These are phyloP conservation scores for Golovinomyces cichoracearum DNA, from an alignment of 2,329 filamentous ascomycete genomes.

Conservation along the genomic window DNA sequence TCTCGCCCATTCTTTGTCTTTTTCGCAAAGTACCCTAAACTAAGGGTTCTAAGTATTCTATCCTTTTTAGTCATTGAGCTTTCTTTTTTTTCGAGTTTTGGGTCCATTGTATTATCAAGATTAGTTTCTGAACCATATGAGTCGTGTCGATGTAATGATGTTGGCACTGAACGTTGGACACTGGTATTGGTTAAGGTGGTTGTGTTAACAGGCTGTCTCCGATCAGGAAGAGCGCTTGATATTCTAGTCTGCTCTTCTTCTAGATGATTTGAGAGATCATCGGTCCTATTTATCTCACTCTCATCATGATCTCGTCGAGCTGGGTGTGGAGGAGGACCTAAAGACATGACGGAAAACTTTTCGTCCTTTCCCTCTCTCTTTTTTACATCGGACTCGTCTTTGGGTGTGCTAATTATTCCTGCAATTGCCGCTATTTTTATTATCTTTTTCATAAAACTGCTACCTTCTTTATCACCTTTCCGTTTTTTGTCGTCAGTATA, in stretches of 20 bases:
- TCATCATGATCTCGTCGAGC: conserved; percentile 16
- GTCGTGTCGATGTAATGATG: conserved; percentile 20
- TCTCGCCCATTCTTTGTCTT: conserved; percentile 33
- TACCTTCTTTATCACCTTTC: conserved; percentile 10
- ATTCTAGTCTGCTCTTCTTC: conserved; percentile 16
- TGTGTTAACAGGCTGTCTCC: conserved; percentile 20
- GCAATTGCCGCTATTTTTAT: conserved; percentile 33
- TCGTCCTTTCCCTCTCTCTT: conserved; percentile 22
- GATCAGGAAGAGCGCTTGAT: conserved; percentile 20
- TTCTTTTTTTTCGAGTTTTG: conserved; percentile 31
- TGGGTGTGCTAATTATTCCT: conserved; percentile 35
- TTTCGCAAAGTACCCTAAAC: conserved; percentile 42
- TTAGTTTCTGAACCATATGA: conserved; percentile 32
- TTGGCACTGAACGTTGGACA: conserved; percentile 15
- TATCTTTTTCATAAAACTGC: conserved; percentile 34
- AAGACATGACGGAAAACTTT: conserved; percentile 36
- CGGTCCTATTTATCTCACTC: conserved; percentile 23
- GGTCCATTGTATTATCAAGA: conserved; percentile 27
- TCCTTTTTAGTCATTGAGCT: conserved; percentile 18
- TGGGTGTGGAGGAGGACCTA: conserved; percentile 30
- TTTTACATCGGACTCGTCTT: conserved; percentile 29
- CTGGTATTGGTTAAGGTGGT: conserved; percentile 23
- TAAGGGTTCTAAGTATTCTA: conserved; percentile 32
- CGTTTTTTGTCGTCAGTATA: conserved; percentile 9
- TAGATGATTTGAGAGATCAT: conserved; percentile 6